Percentiles rank a stretch among this genome's conserved stretches.
phyloP scores from a whole-genome alignment of 2,329 filamentous ascomycete genomes.

The Pyrenochaeta sp. region DNA sequence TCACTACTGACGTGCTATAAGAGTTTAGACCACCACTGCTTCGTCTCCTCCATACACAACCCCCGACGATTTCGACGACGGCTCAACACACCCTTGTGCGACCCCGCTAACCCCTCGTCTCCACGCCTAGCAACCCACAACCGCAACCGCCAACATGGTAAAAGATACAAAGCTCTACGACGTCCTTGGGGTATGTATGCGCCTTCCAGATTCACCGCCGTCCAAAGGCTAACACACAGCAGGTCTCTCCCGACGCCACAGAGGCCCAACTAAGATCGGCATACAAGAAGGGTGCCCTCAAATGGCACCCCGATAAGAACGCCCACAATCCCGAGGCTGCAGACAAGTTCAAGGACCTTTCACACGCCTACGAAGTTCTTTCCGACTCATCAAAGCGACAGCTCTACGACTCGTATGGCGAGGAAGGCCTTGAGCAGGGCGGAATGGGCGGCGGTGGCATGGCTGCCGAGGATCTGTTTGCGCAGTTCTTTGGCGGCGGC shows the following conservation, averaged over 20 bases:
- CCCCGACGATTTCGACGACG: conserved; percentile 5
- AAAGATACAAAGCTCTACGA: conserved; percentile 84
- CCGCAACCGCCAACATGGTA: conserved; percentile 66
- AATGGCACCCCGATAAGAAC: conserved; percentile 95
- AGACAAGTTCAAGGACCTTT: conserved; percentile 98
- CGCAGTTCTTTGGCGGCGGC: conserved; percentile 87
- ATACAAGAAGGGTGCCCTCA: conserved; percentile 83
- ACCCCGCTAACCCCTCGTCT: conserved; percentile 35
- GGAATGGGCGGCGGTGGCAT: conserved; percentile 82
- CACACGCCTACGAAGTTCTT: conserved; percentile 93
- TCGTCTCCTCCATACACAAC: conserved; percentile 9
- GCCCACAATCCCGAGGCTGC: conserved; percentile 89
- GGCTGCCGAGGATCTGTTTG: conserved; percentile 95
- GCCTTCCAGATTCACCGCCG: conserved; percentile 32
- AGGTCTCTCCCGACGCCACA: conserved; percentile 81
- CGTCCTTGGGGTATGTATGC: conserved; percentile 70
- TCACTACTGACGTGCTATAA: too few relatives aligned
- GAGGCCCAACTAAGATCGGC: conserved; percentile 91
- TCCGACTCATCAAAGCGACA: conserved; percentile 90
- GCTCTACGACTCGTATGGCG: conserved; percentile 96
- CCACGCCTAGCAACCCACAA: conserved; percentile 13
- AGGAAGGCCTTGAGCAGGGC: conserved; percentile 89
- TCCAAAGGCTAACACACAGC: conserved; percentile 22
- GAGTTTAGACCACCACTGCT: conserved; percentile 7
- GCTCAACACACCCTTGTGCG: conserved; percentile 28